Evolutionary conservation across 2,329 filamentous ascomycete species (phyloP).

Genomic region (Calonectria pteridis): DNA sequence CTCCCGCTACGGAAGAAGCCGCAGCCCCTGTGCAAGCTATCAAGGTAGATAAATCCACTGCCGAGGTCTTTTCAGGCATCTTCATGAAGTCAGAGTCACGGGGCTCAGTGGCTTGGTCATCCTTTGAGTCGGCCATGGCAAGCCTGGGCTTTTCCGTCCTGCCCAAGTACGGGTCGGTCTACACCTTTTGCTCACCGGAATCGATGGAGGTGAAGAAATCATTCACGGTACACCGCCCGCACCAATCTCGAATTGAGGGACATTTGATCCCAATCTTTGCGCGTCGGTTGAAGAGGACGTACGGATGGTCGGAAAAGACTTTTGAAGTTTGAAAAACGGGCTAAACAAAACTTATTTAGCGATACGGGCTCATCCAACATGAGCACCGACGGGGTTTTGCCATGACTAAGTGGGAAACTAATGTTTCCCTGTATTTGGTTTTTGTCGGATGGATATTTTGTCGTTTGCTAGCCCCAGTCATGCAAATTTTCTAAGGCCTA

Average conservation of each 20-base stretch:
- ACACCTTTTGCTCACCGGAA: conserved; percentile 52
- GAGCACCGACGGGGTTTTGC: no score
- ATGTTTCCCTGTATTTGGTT: no score
- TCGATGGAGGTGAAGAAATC: conserved; percentile 41
- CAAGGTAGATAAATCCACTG: conserved; percentile 54
- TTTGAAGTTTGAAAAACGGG: conserved; percentile 46
- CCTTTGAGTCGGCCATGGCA: conserved; percentile 56
- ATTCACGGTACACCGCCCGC: conserved; percentile 54
- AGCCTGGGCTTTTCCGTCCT: conserved; percentile 56
- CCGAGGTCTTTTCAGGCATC: conserved; percentile 52
- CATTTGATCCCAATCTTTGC: conserved; percentile 44
- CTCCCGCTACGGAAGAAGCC: not conserved
- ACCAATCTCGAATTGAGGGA: conserved; percentile 52
- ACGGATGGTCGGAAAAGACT: conserved; percentile 51
- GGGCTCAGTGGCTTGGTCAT: conserved; percentile 50
- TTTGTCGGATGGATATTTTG: no score
- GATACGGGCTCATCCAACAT: no score
- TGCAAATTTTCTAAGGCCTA: no score
- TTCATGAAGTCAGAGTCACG: conserved; percentile 48
- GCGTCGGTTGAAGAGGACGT: conserved; percentile 48
- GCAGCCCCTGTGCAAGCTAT: conserved; percentile 35
- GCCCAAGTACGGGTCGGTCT: conserved; percentile 57
- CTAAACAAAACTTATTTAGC: not conserved
- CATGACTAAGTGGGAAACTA: no score
- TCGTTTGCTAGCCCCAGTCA: no score